Conservation (phyloP, 805 yeast genomes). For the Candida awuae region DNA sequence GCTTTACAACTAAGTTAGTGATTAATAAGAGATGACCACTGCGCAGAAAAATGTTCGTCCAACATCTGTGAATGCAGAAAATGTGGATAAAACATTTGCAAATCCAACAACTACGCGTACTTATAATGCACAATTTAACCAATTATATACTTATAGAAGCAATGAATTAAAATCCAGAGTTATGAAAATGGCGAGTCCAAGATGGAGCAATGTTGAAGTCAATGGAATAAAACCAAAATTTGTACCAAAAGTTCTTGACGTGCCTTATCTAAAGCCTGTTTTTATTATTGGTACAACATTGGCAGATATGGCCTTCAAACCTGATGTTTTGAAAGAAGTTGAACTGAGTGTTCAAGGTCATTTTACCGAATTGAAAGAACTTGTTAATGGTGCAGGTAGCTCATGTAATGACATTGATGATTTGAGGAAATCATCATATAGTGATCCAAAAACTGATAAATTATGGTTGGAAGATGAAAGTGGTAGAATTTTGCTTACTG, state of each 20-base stretch:
- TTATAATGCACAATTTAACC: slow-evolving; percentile 51
- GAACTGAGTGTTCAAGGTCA: slow-evolving; percentile 48
- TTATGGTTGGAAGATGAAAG: slow-evolving; percentile 85
- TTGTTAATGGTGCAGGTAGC: slow-evolving; percentile 13
- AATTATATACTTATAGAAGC: slow-evolving; percentile 48
- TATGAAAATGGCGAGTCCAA: slow-evolving; percentile 33
- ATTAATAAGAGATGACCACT: slow-evolving; percentile 2
- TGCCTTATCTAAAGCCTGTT: slow-evolving; percentile 50
- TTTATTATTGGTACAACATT: slow-evolving; percentile 87
- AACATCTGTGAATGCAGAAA: neutral
- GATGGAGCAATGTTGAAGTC: slow-evolving; percentile 37
- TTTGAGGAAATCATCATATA: slow-evolving; percentile 36
- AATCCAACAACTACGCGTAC: slow-evolving; percentile 26
- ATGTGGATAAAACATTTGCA: slow-evolving; percentile 18
- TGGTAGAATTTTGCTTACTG: slow-evolving; percentile 70
- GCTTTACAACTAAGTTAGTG: no score
- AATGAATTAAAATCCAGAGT: slow-evolving; percentile 39
- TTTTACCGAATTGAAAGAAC: slow-evolving; percentile 26
- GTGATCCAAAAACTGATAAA: slow-evolving; percentile 49
- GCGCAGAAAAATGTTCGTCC: neutral
- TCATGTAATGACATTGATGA: slow-evolving; percentile 17
- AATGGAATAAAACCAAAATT: slow-evolving; percentile 25
- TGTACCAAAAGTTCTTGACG: slow-evolving; percentile 51
- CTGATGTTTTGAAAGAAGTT: slow-evolving; percentile 78
- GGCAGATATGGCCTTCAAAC: slow-evolving; percentile 76